Evolutionary conservation across 805 yeast genomes (phyloP), one percentile per base, ranked within the genome.

Genomic region (Priceomyces medius): DNA sequence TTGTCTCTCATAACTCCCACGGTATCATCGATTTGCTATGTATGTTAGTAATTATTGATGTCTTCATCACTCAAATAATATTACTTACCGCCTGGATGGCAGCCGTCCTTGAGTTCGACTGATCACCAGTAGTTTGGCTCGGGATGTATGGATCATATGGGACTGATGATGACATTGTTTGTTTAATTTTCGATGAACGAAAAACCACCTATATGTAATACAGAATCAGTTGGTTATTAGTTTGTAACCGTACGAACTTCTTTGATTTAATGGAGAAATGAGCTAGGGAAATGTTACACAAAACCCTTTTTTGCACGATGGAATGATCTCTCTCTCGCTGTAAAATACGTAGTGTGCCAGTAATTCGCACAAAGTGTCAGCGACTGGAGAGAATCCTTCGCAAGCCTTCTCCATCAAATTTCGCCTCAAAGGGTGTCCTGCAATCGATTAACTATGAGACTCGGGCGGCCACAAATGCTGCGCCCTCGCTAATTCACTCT

Each of bases 1-100:
- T 93, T 91, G 58, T 91, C 96, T 67, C 97, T 79, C 99, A 91
- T 93, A 61, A 90, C 85, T 13, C 95, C 97, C 33, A 93, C 97
- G 12, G 99, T 90, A 59, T 88, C 97, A 65, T 88, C 93, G 61
- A 88, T 87, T 75, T 88, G 93, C 78, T 79, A 54, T 21, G 41
- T 27, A 14, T 31, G 61, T 58, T 59, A 61, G 72, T 63, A 60
- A 39, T 43, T 16, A 10, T 13, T 32, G 29, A 10, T 6, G 3
- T 20, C 17, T 24, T 35, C 17, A 7, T 8, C 6, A 20, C 5
- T 17, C 12, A 14, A 21, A 21, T n/a, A 21, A 12, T 20, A 12
- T 29, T 47, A 79, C 85, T 50, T 73, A 80, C 85, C 33, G 90
- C 88, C 64, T 86, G 90, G 59, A 86, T 79, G 48, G 88, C 89